These are phyloP conservation scores for Penicillium sp. DNA, from an alignment of 2,329 filamentous ascomycete genomes.

Conservation along the genomic window DNA sequence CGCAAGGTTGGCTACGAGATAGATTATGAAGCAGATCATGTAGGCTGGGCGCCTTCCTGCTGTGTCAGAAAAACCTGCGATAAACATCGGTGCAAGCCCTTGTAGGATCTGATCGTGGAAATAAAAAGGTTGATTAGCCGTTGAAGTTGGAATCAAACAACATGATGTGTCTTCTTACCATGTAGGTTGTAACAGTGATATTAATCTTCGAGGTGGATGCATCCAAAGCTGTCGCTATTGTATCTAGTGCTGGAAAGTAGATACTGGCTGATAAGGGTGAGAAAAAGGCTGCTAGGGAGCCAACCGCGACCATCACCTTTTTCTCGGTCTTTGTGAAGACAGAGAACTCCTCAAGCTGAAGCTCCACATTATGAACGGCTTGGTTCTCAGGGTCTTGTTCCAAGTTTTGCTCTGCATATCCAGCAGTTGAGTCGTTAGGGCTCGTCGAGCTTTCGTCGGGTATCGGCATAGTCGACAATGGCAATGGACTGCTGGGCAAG, in stretches of 20 bases:
- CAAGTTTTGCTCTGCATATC: not conserved
- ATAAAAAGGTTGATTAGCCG: not conserved
- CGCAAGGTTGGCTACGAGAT: constrained; percentile 60
- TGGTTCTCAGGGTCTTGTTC: not conserved
- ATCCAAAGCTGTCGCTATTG: constrained; percentile 38
- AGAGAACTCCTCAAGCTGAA: constrained; percentile 36
- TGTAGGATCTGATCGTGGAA: constrained; percentile 17
- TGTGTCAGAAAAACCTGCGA: constrained; percentile 62
- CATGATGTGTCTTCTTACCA: constrained; percentile 31
- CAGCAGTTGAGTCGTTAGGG: not conserved
- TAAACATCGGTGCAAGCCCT: constrained; percentile 43
- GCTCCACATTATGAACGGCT: not conserved
- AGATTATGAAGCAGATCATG: constrained; percentile 51
- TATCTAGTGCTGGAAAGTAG: constrained; percentile 38
- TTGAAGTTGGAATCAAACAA: not conserved
- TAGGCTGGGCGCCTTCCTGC: constrained; percentile 61
- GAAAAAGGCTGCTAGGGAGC: constrained; percentile 29
- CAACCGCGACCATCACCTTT: constrained; percentile 21
- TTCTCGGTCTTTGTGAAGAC: constrained; percentile 27
- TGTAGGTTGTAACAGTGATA: constrained; percentile 53
- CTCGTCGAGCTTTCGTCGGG: not conserved
- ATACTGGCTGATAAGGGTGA: constrained; percentile 38
- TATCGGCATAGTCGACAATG: not conserved
- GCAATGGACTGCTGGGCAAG: not conserved
- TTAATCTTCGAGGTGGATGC: constrained; percentile 48